Base-by-base conservation (phyloP, 306 rosid genomes). In the Cucurbita maxima region DNA sequence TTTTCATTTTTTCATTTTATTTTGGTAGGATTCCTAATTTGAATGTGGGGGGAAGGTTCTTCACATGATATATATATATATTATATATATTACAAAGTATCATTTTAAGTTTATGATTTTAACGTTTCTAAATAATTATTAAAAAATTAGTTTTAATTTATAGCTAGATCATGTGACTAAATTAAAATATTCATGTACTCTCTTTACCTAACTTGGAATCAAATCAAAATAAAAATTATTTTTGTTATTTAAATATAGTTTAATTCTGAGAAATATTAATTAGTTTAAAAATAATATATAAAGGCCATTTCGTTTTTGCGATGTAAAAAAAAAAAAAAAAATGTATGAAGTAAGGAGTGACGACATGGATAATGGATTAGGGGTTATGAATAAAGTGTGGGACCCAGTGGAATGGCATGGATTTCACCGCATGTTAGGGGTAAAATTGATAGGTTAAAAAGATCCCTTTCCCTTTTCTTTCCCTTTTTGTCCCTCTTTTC, bases 361-460 rank as follows among this genome's bases (percentile, higher is more conserved):
- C 7, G 51, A 47, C n/a, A 47, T 44, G 5, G 47, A 47, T 67
- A 16, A 16, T 9, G 16, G 52, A 22, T n/a, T 1, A 7, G 0
- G 40, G 13, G 1, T 50, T 14, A 38, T 19, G 16, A 8, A 66
- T 19, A 37, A 63, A 44, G 16, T 1, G 37, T 3, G 30, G 76
- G 51, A 6, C 13, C 73, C 52, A 37, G 0, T n/a, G 62, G 76
- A 72, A 53, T 54, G 10, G 18, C 38, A n/a, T 72, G 76, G 76
- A 72, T 72, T 72, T 72, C 52, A 72, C 38, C 63, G 63, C 63
- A 72, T 72, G 63, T 54, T 72, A 22, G 38, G 75, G 72, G 19
- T 38, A 54, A 52, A 53, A 54, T 72, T 12, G 51, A 72, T 5
- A 51, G 48, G 34, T 10, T 19, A 41, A 15, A 57, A 64, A 19